Base-by-base conservation (phyloP, 225 moss, liverwort and hornwort species). In the Marchantia paleacea region DNA sequence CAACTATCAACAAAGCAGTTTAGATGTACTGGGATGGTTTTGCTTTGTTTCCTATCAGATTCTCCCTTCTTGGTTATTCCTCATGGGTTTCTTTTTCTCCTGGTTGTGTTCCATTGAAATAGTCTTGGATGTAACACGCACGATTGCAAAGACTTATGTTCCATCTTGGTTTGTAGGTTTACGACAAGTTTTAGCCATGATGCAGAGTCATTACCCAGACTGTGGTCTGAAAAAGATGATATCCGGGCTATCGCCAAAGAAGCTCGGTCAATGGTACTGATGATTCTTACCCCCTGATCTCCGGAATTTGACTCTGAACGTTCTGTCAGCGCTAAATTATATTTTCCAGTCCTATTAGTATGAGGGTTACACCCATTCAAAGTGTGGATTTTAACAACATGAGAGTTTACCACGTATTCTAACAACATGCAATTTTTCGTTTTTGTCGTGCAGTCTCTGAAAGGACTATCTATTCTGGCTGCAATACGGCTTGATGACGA, bases 221-320 rank as follows among this genome's bases (percentile, higher is more conserved):
- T 95, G 24, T 99, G 99, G 99, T 91, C 95, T 48, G 95, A 91
- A 19, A 93, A 94, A 64, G 95, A 99, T 54, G 95, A 99, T 68
- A 87, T 99, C 30, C 93, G 95, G 14, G 83, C 94, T 10, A 91
- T 99, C 18, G 95, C 99, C 47, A 95, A 85, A 80, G 90, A 94
- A 29, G 99, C 99, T 7, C 91, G 99, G 8, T 81, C 79, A 39
- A 69, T 73, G 76, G 84, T 85, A 81, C 22, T 72, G n/a, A 29
- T 7, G 7, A 26, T 26, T 6, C 51, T 22, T 24, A 51, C 52
- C n/a, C 71, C 12, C 15, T 39, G 39, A 39, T 39, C 39, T 39
- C 39, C 39, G 39, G 39, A 5, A 39, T 39, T 39, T 39, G 39
- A 39, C 39, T 39, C 5, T 39, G 39, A 39, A 5, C 39, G 39